Conservation (phyloP, 2,329 filamentous ascomycete species). For the Massarina eburnea region DNA sequence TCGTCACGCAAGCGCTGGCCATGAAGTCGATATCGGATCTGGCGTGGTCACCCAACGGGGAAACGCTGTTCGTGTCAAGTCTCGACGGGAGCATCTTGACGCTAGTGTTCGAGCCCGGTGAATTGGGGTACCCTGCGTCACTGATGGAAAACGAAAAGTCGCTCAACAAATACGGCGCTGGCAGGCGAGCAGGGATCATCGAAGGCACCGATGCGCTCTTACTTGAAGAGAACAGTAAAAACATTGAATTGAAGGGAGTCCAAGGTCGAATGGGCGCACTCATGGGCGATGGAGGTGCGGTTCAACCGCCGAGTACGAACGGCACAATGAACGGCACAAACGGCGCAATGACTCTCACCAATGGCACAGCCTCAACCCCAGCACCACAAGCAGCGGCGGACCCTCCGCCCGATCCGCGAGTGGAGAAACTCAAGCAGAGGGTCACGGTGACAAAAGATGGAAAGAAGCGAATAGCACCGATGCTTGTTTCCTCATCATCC, state of each 20-base stretch:
- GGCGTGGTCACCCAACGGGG: constrained; percentile 90
- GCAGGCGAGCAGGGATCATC: constrained; percentile 84
- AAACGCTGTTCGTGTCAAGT: constrained; percentile 80
- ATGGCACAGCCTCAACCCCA: constrained; percentile 50
- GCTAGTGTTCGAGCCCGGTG: constrained; percentile 78
- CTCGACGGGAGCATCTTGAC: constrained; percentile 87
- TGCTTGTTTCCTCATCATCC: constrained; percentile 83
- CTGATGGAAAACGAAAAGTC: constrained; percentile 90
- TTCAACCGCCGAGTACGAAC: constrained; percentile 55
- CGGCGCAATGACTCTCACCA: constrained; percentile 34
- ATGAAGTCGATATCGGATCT: constrained; percentile 93
- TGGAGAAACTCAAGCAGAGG: constrained; percentile 79
- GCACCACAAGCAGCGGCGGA: constrained; percentile 39
- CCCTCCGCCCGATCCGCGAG: constrained; percentile 54
- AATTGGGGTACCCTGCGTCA: constrained; percentile 85
- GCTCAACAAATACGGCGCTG: constrained; percentile 87
- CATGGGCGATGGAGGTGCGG: constrained; percentile 74
- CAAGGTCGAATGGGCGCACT: constrained; percentile 97
- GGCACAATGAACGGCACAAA: constrained; percentile 50
- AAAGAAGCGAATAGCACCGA: constrained; percentile 90
- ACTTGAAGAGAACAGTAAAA: constrained; percentile 89
- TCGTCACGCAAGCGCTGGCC: constrained; percentile 85
- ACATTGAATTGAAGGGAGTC: constrained; percentile 82
- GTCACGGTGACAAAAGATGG: constrained; percentile 96
- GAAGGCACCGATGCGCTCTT: constrained; percentile 88